Evolutionary conservation across 257 asterid genomes (phyloP), one percentile per base, ranked within the genome.

Genomic region (Schizonepeta tenuifolia): DNA sequence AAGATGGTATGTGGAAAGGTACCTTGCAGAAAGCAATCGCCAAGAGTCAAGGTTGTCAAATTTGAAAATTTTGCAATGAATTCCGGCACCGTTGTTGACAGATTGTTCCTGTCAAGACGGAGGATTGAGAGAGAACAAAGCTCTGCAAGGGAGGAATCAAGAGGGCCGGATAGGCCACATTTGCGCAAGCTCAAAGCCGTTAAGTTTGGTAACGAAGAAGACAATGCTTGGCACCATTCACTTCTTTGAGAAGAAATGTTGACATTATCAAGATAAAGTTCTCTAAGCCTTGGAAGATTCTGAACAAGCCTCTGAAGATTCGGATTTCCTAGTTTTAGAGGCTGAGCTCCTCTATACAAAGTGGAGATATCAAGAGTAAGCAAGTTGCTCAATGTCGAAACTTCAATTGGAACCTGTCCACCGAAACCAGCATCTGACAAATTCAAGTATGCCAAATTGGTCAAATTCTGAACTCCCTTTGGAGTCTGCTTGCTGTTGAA

Each of bases 231-330:
- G 54, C 79, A 64, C 89, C 89, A 89, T 2, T 78, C 79, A 33
- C 26, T 65, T 9, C 53, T 54, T n/a, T 75, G 69, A 15, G 85
- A 17, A 6, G 87, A 84, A 50, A 87, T 51, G 70, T 81, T 10
- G 33, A 87, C 91, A 1, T 71, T 44, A 57, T 89, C 89, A 22
- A 87, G 92, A 74, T 87, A 63, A 31, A 89, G 84, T 28, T 81
- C 84, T 67, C 53, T 75, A 20, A 89, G 82, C 20, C 65, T 63
- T 1, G 71, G 59, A 11, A 77, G 83, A 54, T 88, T 82, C 78
- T 63, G 77, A 69, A 84, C 77, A 24, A 90, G 80, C 17, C 13
- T 57, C 63, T 15, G 44, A 69, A 90, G 44, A 68, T 77, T 79
- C 14, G 92, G 92, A 35, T 77, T 67, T 78, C 79, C 86, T 1